Base-by-base conservation (phyloP, 805 yeast species). In the Zygoascus tannicola region DNA sequence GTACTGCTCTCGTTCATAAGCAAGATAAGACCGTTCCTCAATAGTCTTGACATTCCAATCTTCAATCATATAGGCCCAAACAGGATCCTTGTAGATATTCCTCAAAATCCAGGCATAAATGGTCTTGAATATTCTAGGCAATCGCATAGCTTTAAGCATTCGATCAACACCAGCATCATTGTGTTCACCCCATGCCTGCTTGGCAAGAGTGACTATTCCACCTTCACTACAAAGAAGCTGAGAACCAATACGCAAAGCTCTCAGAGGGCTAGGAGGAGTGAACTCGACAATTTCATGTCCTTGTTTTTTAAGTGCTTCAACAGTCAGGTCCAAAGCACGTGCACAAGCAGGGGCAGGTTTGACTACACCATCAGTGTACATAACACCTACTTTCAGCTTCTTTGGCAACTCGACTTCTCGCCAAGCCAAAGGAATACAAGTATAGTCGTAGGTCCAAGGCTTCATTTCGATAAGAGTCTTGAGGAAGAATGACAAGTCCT, bases 391-490 rank as follows among this genome's bases (percentile, higher is more conserved):
- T 42, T 66, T 73, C 37, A 75, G 57, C 53, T 62, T 59, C 23
- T 57, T 46, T 3, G 74, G 64, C 5, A 64, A 50, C 3, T 69
- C 67, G 26, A 53, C 56, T 5, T 59, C 58, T 47, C 67, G 60
- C 80, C 80, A 76, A 5, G 76, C 75, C 40, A 75, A 52, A 15
- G 78, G 78, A 42, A 65, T 54, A 21, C 66, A 51, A 26, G 65
- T 60, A 40, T 75, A 68, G 56, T 79, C 84, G 36, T 58, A 59
- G 23, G 65, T 55, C 83, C 82, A 78, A 5, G 81, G 82, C 56
- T 74, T 63, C 48, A 69, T 63, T 33, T 64, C 69, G 34, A 77
- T 58, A 4, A 68, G 50, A 2, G 70, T 59, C 52, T 71, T 69
- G 62, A 75, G 60, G 44, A 74, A 69, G 47, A 71, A 67, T 40